Evolutionary conservation across 129 eudicot genomes (phyloP).

Genomic region (Flaveria brownii): DNA sequence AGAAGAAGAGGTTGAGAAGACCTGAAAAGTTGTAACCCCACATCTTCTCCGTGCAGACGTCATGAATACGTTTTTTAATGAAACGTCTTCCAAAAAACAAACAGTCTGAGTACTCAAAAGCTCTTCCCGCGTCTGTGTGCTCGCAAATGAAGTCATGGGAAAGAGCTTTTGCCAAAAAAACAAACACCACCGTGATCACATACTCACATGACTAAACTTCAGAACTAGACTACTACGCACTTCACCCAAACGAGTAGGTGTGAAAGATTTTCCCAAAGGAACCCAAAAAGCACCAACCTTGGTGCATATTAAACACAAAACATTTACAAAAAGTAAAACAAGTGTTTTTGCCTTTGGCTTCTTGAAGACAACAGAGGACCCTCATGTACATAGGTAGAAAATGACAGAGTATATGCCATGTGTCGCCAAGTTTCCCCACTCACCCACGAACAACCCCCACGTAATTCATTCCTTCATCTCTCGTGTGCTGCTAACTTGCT

Average conservation of each 20-base stretch:
- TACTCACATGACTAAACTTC: no score
- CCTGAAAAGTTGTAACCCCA: no score
- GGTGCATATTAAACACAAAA: not conserved
- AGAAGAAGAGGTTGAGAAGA: no score
- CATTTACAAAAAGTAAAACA: not conserved
- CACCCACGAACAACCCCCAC: not conserved
- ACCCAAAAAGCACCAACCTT: not conserved
- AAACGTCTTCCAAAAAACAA: no score
- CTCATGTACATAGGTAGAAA: not conserved
- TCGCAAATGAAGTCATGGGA: no score
- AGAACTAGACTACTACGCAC: no score
- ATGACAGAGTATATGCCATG: conserved; percentile 37
- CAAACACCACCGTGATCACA: no score
- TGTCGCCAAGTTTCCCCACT: not conserved
- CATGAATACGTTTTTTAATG: no score
- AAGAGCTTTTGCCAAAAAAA: no score
- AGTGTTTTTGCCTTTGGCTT: conserved; percentile 23
- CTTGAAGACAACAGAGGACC: conserved; percentile 8
- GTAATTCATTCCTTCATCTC: not conserved
- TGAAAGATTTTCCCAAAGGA: not conserved
- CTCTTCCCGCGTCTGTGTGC: no score
- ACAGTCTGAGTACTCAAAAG: no score
- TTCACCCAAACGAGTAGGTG: not conserved
- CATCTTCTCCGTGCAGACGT: no score
- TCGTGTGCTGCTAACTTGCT: not conserved